phyloP scores from a whole-genome alignment of 306 rosid species.

The Echinosophora koreensis region DNA sequence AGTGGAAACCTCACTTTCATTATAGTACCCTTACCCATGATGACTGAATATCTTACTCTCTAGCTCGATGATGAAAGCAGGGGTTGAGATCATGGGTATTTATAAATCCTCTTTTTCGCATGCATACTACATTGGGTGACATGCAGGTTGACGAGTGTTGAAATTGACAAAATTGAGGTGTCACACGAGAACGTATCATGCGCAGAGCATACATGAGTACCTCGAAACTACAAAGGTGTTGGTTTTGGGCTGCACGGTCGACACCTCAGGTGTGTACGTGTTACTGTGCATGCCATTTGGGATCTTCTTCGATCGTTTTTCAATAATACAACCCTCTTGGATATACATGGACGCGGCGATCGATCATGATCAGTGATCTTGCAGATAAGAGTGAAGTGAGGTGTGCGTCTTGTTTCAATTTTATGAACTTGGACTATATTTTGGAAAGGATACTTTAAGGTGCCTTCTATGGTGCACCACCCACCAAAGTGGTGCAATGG shows the following conservation, averaged over 20 bases:
- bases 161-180: slow-evolving; percentile 35
- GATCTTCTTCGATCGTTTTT: background rate
- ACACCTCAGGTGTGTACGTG: slow-evolving; percentile 32
- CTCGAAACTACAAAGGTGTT: too few relatives aligned
- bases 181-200: background rate
- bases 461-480: too few relatives aligned
- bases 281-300: slow-evolving; percentile 25
- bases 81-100: background rate
- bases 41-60: too few relatives aligned
- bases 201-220: too few relatives aligned
- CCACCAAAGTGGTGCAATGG: too few relatives aligned
- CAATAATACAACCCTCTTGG: background rate
- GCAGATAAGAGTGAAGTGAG: too few relatives aligned
- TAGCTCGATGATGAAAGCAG: slow-evolving; percentile 3
- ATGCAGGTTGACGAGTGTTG: slow-evolving; percentile 55
- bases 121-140: slow-evolving; percentile 7
- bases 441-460: background rate
- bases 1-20: slow-evolving; percentile 41
- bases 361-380: background rate
- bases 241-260: background rate
- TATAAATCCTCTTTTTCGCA: slow-evolving; percentile 7
- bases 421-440: background rate
- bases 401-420: background rate
- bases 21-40: slow-evolving; percentile 6
- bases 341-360: slow-evolving; percentile 7